Evolutionary conservation across 2,329 filamentous ascomycete genomes (phyloP).

Genomic region (Colletotrichum sp.): DNA sequence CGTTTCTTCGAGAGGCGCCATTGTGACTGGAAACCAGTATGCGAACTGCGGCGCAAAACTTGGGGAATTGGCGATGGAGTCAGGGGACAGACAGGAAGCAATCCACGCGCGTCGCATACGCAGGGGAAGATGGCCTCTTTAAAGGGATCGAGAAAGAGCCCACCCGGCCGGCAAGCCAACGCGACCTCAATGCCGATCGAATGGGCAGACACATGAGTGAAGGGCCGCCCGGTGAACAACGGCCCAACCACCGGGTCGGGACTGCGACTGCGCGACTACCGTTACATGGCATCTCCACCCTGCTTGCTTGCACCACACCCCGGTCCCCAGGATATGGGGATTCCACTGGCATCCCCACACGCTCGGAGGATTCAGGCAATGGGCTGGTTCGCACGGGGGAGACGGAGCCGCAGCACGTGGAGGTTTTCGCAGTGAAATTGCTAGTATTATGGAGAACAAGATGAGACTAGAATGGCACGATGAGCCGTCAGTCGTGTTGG

Average conservation of each 20-base stretch:
- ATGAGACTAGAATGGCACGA: not conserved
- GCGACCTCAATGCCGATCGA: not conserved
- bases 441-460: not conserved
- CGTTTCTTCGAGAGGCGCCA: constrained; percentile 8
- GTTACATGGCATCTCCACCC: constrained; percentile 16
- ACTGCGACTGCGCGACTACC: not conserved
- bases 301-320: not conserved
- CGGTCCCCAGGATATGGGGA: not conserved
- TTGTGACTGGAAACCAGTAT: not conserved
- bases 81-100: not conserved
- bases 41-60: not conserved
- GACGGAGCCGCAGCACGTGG: constrained; percentile 18
- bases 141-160: not conserved
- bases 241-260: constrained; percentile 3
- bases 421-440: not conserved
- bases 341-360: not conserved
- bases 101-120: not conserved
- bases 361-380: not conserved
- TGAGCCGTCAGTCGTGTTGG: not conserved
- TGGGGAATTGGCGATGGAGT: not conserved
- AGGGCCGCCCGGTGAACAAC: not conserved
- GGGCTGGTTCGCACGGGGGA: not conserved
- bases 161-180: not conserved
- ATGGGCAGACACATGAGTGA: not conserved
- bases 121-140: not conserved